These are phyloP conservation scores for Microstegium vimineum DNA, from an alignment of 176 grass and related monocot species.

Conservation along the genomic window DNA sequence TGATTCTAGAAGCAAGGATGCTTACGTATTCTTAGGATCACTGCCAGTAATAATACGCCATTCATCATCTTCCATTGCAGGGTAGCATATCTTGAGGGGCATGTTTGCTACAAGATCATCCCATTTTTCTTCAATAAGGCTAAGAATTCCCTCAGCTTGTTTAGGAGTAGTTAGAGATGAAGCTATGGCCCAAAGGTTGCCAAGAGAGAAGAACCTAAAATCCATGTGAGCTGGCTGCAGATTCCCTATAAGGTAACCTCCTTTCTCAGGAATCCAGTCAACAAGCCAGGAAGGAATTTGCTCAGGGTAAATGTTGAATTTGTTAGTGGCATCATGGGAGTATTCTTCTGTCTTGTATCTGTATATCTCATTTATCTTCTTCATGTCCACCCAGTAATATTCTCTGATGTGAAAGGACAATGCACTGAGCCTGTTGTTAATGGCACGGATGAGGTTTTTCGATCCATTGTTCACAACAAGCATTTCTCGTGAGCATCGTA, in stretches of 20 bases:
- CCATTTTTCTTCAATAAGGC: slow-evolving; percentile 89
- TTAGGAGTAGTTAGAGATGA: slow-evolving; percentile 76
- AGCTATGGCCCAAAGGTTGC: slow-evolving; percentile 78
- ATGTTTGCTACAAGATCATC: slow-evolving; percentile 73
- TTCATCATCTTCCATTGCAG: slow-evolving; percentile 82
- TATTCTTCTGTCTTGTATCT: slow-evolving; percentile 91
- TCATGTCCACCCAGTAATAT: slow-evolving; percentile 88
- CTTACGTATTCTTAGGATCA: slow-evolving; percentile 93
- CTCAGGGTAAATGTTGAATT: slow-evolving; percentile 87
- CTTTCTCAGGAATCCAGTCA: slow-evolving; percentile 84
- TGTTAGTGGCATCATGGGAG: slow-evolving; percentile 81
- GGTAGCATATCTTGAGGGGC: slow-evolving; percentile 77
- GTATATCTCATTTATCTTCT: slow-evolving; percentile 88
- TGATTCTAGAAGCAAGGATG: not conserved
- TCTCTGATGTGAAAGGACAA: slow-evolving; percentile 82
- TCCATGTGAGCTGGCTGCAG: slow-evolving; percentile 90
- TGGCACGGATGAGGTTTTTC: slow-evolving; percentile 60
- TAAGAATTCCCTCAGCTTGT: slow-evolving; percentile 79
- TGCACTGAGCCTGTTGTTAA: slow-evolving; percentile 81
- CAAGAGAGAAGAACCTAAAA: slow-evolving; percentile 81
- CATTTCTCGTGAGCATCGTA: slow-evolving; percentile 78
- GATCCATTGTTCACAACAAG: slow-evolving; percentile 58
- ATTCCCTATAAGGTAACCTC: slow-evolving; percentile 79
- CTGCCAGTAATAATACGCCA: slow-evolving; percentile 84
- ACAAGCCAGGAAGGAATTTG: slow-evolving; percentile 87